Base-by-base conservation (phyloP, 1,284 basidiomycete genomes). In the Apiotrichum brassicae region DNA sequence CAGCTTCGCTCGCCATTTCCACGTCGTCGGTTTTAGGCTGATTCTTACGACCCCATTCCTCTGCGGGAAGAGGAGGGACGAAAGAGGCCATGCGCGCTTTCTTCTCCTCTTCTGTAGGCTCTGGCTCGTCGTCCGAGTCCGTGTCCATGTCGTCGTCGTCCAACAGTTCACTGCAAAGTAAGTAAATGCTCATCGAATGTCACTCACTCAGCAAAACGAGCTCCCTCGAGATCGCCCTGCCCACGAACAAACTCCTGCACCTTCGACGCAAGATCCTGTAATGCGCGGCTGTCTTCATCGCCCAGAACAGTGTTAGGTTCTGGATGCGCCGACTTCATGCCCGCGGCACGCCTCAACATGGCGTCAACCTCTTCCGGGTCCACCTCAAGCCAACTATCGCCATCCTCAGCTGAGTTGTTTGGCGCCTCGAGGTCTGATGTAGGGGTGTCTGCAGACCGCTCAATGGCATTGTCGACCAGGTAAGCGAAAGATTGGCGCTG, bases 181-280 rank as follows among this genome's bases (percentile, higher is more conserved):
- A 43, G 45, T 25, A 2, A 39, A 3, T 14, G 20, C 22, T 13
- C 22, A 8, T 5, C 12, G 24, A 20, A 9, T 14, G 12, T 14
- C 33, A 75, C 86, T 63, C 72, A 94, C 90, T 93, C 91, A 43
- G 84, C 81, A 63, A 97, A 93, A 54, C 78, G 73, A 0, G 89
- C 92, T 2, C 92, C 92, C 59, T 89, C 84, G 6, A 94, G 56
- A 57, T 87, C 84, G 6, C 92, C 92, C 66, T 91, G 75, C 2
- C 86, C 89, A 59, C 90, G 84, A 2, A 97, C 82, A 65, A 97
- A 97, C 25, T 78, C 77, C 63, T 88, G 84, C 0, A 97, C 87
- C 68, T 89, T 87, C 55, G 79, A 76, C 11, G 92, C 90, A 43
- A 97, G 77, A 55, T 81, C 78, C 59, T 82, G 81, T 38, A 97